phyloP scores from a whole-genome alignment of 2,329 filamentous ascomycete genomes.

The Cadophora gregata region DNA sequence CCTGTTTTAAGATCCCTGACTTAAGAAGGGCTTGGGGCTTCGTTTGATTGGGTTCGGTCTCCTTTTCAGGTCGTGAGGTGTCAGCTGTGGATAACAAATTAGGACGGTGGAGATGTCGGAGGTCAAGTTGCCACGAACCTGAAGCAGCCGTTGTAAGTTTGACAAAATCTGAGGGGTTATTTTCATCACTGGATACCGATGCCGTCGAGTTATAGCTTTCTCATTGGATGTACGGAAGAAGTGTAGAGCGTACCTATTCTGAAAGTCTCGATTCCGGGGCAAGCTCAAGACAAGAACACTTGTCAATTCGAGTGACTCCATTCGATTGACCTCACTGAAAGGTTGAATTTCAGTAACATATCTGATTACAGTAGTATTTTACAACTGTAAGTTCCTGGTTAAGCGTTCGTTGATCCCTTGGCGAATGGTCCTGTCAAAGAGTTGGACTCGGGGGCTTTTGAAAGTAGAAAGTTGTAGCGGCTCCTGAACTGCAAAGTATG shows the following conservation, averaged over 20 bases:
- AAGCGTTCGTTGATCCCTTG: neutral
- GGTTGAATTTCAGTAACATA: constrained; percentile 1
- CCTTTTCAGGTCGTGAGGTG: too few species aligned
- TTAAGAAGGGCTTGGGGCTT: too few species aligned
- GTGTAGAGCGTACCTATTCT: neutral
- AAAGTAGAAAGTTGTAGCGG: too few species aligned
- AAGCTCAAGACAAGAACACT: constrained; percentile 11
- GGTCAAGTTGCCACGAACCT: too few species aligned
- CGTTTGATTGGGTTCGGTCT: too few species aligned
- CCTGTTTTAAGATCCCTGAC: too few species aligned
- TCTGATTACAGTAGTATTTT: neutral
- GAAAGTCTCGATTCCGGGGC: neutral
- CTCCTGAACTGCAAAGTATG: too few species aligned
- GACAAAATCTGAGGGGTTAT: neutral
- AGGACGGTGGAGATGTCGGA: too few species aligned
- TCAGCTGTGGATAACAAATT: too few species aligned
- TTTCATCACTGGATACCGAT: neutral
- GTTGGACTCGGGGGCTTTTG: neutral
- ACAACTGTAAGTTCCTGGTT: neutral
- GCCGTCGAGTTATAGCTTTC: neutral
- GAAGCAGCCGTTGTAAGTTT: too few species aligned
- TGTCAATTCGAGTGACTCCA: constrained; percentile 14
- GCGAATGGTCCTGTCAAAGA: neutral
- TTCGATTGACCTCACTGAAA: constrained; percentile 3
- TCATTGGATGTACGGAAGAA: neutral